Evolutionary conservation across 345 rosid species (phyloP), one percentile per base, ranked within the genome.

Genomic region (Ceriops tagal): DNA sequence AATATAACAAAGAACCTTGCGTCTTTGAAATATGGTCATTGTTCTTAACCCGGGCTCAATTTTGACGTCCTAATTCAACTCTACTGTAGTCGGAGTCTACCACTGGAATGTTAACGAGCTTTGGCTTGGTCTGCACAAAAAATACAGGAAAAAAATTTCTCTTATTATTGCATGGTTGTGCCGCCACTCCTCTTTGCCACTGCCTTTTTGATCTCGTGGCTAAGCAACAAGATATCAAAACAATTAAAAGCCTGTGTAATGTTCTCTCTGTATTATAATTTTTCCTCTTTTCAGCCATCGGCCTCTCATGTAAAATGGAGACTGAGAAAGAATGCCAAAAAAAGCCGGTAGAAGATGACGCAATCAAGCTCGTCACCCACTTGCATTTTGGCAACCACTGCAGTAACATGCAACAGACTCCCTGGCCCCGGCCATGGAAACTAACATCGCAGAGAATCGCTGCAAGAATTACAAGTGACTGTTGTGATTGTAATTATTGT

Each of bases 311-410:
- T 47, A 53, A 32, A 32, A 21, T 3, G 4, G 20, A 26, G 53
- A 13, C 11, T 20, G 58, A 47, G 5, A 32, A 2, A 7, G 21
- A 51, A 47, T 13, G 18, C 58, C 6, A 56, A 19, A 51, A 53
- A 56, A 66, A 43, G 7, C 70, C 20, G 56, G 37, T 20, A 47
- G 79, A 75, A 53, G 78, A 75, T 82, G 88, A 76, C 81, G 79
- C 66, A 30, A 61, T 70, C 71, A 61, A 79, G 74, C 83, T 78
- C 73, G 84, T 82, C 69, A 51, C 65, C 11, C 80, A 73, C 53
- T 55, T 68, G 28, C 70, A 31, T 18, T 16, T 19, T 19, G 5
- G 52, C 70, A 51, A 46, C 39, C 16, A 64, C 57, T 22, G n/a
- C 39, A 35, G 64, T 19, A 26, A n/a, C 6, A 49, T 7, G 0